Base-by-base conservation (phyloP, 768 basidiomycete genomes). In the Cystobasidium onofrii region DNA sequence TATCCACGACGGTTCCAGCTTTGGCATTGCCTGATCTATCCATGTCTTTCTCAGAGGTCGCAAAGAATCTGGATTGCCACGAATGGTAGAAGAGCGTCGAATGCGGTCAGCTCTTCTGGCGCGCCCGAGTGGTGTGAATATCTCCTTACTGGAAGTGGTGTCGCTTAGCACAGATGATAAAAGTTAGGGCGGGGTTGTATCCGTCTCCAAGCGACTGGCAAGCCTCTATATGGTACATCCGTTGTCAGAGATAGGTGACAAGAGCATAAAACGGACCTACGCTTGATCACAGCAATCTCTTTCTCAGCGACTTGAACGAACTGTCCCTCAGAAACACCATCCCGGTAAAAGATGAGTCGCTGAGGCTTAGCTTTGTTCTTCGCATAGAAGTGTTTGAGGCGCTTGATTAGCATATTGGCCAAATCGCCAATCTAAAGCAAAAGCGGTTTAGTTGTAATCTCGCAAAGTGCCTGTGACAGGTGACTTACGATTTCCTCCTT, bases 1-100 rank as follows among this genome's bases (percentile, higher is more conserved):
- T n/a, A 44, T 75, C 75, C 25, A 75, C 63, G 43, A 73, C 72
- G 13, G 65, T 74, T 4, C 75, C 75, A 15, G 75, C 62, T 9
- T 20, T 23, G 1, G 43, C 62, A 36, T 75, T 75, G 52, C 74
- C 74, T 12, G 13, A 33, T 46, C 44, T 73, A 34, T 75, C 74
- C 13, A 20, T 69, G 7, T 62, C 74, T 29, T 50, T 33, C 7
- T 41, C 72, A 9, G 7, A 7, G 25, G 2, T 18, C 1, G 74
- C 44, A 57, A 71, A 71, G 17, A 74, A 57, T 15, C 71, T 64
- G 63, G 25, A 64, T n/a, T 6, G 25, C 2, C 10, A 46, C 7
- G 29, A 27, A 36, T 29, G 25, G 6, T 29, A 12, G 61, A 39
- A 7, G 4, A 7, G 31, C 31, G n/a, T 23, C n/a, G 9, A 34